phyloP scores from a whole-genome alignment of 2,329 filamentous ascomycete genomes.

The Sporothrix globosa region DNA sequence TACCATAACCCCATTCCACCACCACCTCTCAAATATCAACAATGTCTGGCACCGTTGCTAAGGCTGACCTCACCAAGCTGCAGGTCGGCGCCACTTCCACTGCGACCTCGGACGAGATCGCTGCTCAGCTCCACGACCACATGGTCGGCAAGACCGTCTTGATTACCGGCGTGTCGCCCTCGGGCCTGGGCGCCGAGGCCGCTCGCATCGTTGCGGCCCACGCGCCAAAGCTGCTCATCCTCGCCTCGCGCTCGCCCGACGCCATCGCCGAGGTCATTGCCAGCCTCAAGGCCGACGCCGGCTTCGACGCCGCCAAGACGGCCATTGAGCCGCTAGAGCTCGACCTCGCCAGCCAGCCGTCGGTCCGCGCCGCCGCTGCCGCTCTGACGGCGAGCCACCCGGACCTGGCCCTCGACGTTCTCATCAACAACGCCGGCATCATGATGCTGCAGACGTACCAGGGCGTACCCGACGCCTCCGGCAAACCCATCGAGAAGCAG shows the following conservation, averaged over 20 bases:
- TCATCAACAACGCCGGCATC: slow-evolving; percentile 50
- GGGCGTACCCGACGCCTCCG: slow-evolving; percentile 40
- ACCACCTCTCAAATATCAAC: not conserved
- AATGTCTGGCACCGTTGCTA: not conserved
- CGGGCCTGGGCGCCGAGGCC: slow-evolving; percentile 33
- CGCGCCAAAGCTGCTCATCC: slow-evolving; percentile 34
- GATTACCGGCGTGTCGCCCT: slow-evolving; percentile 35
- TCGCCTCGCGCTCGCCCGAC: slow-evolving; percentile 31
- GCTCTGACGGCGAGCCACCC: slow-evolving; percentile 42
- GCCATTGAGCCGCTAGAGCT: slow-evolving; percentile 43
- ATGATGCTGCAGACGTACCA: slow-evolving; percentile 43
- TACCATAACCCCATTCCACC: not conserved
- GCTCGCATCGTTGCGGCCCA: slow-evolving; percentile 32
- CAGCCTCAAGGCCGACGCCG: slow-evolving; percentile 25
- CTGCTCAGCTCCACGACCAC: slow-evolving; percentile 30
- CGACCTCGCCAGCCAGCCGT: slow-evolving; percentile 45
- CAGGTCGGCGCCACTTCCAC: not conserved
- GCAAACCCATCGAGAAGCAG: slow-evolving; percentile 45
- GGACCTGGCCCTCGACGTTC: slow-evolving; percentile 44
- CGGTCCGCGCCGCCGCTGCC: slow-evolving; percentile 45
- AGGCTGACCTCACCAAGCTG: slow-evolving; percentile 14
- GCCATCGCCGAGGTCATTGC: slow-evolving; percentile 30
- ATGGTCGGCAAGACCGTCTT: slow-evolving; percentile 35
- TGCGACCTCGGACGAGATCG: slow-evolving; percentile 32
- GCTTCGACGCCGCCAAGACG: slow-evolving; percentile 39